A percentile compares a stretch with the other conserved stretches of the same genome.
phyloP scores from a whole-genome alignment of 345 rosid species.

The Salix brachista region DNA sequence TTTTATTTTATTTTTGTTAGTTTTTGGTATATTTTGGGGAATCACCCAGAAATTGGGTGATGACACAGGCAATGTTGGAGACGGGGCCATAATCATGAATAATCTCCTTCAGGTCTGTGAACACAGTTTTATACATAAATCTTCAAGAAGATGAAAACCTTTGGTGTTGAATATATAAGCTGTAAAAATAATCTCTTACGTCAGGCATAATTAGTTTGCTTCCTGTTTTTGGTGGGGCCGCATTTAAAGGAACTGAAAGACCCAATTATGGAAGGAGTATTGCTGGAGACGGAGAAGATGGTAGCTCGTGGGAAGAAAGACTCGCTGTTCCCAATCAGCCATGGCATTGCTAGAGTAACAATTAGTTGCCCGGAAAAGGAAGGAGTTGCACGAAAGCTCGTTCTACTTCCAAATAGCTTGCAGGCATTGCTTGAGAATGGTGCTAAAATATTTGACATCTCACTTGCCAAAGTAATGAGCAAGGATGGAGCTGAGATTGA shows the following conservation, averaged over 20 bases:
- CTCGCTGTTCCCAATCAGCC: slow-evolving; percentile 25
- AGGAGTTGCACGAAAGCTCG: slow-evolving; percentile 46
- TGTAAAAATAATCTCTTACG: background rate
- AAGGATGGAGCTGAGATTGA: slow-evolving; percentile 68
- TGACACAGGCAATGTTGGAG: slow-evolving; percentile 93
- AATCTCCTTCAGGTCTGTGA: slow-evolving; percentile 76
- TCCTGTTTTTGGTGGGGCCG: slow-evolving; percentile 3
- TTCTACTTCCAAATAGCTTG: slow-evolving; percentile 55
- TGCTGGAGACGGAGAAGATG: slow-evolving; percentile 70
- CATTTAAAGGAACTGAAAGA: slow-evolving; percentile 68
- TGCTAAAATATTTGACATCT: slow-evolving; percentile 50
- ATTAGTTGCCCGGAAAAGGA: slow-evolving; percentile 61
- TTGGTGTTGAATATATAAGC: background rate
- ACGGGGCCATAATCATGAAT: slow-evolving; percentile 84
- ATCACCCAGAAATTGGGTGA: no score
- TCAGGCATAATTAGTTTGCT: background rate
- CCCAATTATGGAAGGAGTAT: slow-evolving; percentile 63
- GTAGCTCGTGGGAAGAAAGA: slow-evolving; percentile 56
- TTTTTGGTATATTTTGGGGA: no score
- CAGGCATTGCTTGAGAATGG: slow-evolving; percentile 62
- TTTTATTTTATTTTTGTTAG: no score
- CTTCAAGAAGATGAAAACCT: background rate
- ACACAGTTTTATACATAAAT: background rate
- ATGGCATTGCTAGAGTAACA: slow-evolving; percentile 41
- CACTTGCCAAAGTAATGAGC: slow-evolving; percentile 41